phyloP scores from a whole-genome alignment of 306 rosid species.

The Cotoneaster glaucophyllus region DNA sequence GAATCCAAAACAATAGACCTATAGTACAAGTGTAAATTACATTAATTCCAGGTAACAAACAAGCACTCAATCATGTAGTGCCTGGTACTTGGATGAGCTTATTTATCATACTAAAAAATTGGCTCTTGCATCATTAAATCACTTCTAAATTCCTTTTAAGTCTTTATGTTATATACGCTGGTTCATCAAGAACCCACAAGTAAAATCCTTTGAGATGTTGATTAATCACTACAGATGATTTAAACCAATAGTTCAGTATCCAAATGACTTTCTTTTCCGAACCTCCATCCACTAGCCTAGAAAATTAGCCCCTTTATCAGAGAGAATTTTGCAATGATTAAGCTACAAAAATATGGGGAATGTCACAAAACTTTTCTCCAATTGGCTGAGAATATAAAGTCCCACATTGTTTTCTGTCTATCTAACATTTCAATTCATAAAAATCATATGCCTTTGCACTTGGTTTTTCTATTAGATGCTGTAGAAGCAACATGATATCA shows the following conservation, averaged over 20 bases:
- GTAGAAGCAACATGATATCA: not conserved
- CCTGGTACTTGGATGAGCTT: not conserved
- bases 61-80: not conserved
- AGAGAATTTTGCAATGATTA: not conserved
- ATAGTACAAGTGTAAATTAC: not conserved
- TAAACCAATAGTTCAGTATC: not conserved
- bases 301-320: not conserved
- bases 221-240: not conserved
- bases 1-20: not conserved
- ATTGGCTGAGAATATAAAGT: not conserved
- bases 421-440: not conserved
- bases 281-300: not conserved
- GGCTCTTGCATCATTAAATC: too few relatives aligned
- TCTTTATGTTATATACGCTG: not conserved
- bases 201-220: not conserved
- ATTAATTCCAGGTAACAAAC: too few relatives aligned
- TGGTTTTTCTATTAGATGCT: not conserved
- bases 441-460: not conserved
- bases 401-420: not conserved
- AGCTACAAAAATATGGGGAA: not conserved
- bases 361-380: not conserved
- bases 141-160: not conserved
- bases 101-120: too few relatives aligned
- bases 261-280: not conserved
- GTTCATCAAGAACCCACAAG: not conserved